Conservation (phyloP, 2,329 filamentous ascomycete genomes). For the Fonsecaea erecta region DNA sequence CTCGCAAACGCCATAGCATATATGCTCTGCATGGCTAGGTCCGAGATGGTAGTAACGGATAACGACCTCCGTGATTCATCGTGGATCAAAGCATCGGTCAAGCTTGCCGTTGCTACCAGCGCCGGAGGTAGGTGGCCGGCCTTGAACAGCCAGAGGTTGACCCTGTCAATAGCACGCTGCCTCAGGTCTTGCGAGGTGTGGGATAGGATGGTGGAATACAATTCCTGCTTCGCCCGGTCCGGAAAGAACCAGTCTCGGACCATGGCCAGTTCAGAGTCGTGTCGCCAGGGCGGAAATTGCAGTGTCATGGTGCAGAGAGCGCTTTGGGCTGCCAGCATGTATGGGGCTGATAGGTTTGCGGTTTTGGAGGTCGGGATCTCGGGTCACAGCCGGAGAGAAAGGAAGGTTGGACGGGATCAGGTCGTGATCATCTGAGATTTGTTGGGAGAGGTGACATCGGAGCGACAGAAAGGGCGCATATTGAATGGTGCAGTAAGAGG, state of each 20-base stretch:
- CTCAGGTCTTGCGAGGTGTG: constrained; percentile 29
- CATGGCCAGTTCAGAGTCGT: constrained; percentile 38
- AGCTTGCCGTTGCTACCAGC: constrained; percentile 33
- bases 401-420: background rate
- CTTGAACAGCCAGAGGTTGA: constrained; percentile 37
- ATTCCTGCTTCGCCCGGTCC: constrained; percentile 29
- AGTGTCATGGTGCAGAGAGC: constrained; percentile 18
- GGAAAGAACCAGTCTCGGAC: constrained; percentile 39
- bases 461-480: background rate
- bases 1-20: constrained; percentile 39
- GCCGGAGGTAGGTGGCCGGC: constrained; percentile 32
- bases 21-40: constrained; percentile 37
- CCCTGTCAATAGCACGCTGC: constrained; percentile 33
- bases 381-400: background rate
- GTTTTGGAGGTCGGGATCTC: background rate
- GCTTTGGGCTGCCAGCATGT: background rate
- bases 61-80: constrained; percentile 23
- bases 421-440: background rate
- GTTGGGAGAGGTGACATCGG: background rate
- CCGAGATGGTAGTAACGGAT: constrained; percentile 24
- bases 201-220: constrained; percentile 18
- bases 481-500: background rate
- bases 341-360: background rate
- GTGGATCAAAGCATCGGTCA: constrained; percentile 36
- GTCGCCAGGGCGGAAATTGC: constrained; percentile 34